Base-by-base conservation (phyloP, 2,329 filamentous ascomycete genomes). In the Epichloe gansuensis region DNA sequence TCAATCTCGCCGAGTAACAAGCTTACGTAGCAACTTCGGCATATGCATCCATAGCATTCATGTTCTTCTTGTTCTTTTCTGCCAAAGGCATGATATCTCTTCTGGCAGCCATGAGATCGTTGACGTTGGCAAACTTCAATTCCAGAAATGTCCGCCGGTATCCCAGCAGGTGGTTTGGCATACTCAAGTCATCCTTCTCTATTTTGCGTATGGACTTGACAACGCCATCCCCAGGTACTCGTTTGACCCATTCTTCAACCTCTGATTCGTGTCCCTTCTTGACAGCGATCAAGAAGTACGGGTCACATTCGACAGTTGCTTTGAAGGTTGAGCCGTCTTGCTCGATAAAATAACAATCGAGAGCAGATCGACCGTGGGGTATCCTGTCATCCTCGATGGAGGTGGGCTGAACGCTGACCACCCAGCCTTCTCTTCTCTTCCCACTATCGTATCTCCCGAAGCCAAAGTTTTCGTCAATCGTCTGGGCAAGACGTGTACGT, bases 11-110 rank as follows among this genome's bases (percentile, higher is more conserved):
- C 4, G 1, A 17, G 5, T 21, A 12, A n/a, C 17, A 46, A 52
- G 75, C 81, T 68, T 67, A 91, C 87, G 84, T 86, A 55, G 88
- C 88, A 63, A 97, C 89, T 73, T 98, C 93, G 42, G 90, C 90
- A 74, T 98, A 98, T 58, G 91, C 90, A 74, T 98, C 93, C 86
- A 97, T 95, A 49, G 90, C 88, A 73, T 88, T 89, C 76, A 95
- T 84, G 60, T 89, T 91, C 71, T 93, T 95, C 74, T 87, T 95
- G 66, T 98, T 98, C 72, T 88, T 94, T 71, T 96, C 89, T 13
- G 91, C 93, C 64, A 98, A 80, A 0, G 93, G 93, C 74, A 89
- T 82, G 45, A 98, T 81, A 47, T 86, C 83, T 62, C 81, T 87
- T 58, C 90, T 79, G 45, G 90, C 89, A n/a, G 85, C 80, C 67